phyloP scores from a whole-genome alignment of 2,329 filamentous ascomycete species.

The Escovopsis sp. region DNA sequence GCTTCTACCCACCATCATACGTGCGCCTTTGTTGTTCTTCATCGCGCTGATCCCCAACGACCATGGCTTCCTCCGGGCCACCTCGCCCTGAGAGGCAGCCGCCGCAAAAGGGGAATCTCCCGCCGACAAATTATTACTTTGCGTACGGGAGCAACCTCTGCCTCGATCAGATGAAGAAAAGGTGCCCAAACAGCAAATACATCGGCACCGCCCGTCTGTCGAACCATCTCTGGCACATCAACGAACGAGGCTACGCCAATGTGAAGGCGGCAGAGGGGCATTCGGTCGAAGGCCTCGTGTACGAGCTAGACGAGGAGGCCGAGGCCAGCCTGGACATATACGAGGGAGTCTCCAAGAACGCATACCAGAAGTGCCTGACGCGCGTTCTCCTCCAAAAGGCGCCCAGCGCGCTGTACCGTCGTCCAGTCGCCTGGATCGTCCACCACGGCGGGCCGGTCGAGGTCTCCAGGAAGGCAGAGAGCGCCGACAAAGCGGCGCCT shows the following conservation, averaged over 20 bases:
- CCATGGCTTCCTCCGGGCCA: constrained; percentile 2
- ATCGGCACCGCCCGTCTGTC: constrained; percentile 24
- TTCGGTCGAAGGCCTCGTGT: constrained; percentile 28
- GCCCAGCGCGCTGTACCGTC: constrained; percentile 19
- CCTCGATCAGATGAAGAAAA: constrained; percentile 28
- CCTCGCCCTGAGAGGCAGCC: constrained; percentile 6
- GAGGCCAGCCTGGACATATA: constrained; percentile 25
- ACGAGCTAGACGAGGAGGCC: constrained; percentile 22
- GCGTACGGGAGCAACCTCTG: constrained; percentile 33
- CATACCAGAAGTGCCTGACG: constrained; percentile 23
- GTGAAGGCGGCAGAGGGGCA: constrained; percentile 19
- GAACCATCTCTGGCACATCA: constrained; percentile 31
- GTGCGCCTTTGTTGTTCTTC: background rate
- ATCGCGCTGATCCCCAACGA: background rate
- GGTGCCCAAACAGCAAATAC: constrained; percentile 27
- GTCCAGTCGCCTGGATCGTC: constrained; percentile 24
- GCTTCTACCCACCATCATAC: background rate
- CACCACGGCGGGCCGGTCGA: constrained; percentile 19
- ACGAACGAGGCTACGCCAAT: constrained; percentile 32
- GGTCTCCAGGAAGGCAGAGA: constrained; percentile 12
- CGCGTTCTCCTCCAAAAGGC: constrained; percentile 19
- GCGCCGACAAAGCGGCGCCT: constrained; percentile 5
- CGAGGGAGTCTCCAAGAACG: constrained; percentile 25
- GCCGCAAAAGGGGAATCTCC: constrained; percentile 7
- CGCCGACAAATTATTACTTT: constrained; percentile 25